Percentiles rank a stretch among this genome's conserved stretches.
phyloP scores from a whole-genome alignment of 2,329 filamentous ascomycete species.

The Bipolaris zeicola region DNA sequence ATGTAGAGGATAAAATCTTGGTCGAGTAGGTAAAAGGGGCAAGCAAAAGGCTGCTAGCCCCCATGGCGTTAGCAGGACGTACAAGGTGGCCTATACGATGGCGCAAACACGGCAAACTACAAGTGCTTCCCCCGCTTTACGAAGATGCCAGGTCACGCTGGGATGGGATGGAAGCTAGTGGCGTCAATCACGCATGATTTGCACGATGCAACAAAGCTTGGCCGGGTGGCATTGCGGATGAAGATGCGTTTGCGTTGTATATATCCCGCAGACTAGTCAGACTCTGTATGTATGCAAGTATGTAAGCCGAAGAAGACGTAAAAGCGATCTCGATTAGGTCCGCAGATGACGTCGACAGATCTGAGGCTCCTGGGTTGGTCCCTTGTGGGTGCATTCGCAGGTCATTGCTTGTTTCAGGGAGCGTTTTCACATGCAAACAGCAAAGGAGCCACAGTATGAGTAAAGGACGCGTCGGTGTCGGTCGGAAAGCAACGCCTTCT shows the following conservation, averaged over 20 bases:
- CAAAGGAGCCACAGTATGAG: neutral
- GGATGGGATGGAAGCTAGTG: neutral
- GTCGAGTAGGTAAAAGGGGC: conserved; percentile 3
- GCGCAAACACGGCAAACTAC: neutral
- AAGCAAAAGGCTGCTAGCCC: neutral
- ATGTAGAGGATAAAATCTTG: neutral
- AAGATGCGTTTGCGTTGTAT: neutral
- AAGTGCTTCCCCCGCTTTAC: conserved; percentile 3
- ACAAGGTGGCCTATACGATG: conserved; percentile 4
- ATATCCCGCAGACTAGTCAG: conserved; percentile 1
- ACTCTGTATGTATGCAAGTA: too few relatives aligned
- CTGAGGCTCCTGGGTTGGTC: neutral
- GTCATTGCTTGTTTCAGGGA: neutral
- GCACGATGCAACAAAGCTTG: neutral
- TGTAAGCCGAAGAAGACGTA: too few relatives aligned
- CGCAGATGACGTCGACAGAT: neutral
- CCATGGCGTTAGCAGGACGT: neutral
- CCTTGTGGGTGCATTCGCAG: too few relatives aligned
- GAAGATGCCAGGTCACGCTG: conserved; percentile 4
- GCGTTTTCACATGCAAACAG: neutral
- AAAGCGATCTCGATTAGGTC: neutral
- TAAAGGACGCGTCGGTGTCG: neutral
- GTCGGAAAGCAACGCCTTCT: conserved; percentile 4
- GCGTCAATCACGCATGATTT: neutral
- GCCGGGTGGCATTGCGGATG: neutral